These are phyloP conservation scores for Fusarium sp. DNA, from an alignment of 2,329 filamentous ascomycete species.

Conservation along the genomic window DNA sequence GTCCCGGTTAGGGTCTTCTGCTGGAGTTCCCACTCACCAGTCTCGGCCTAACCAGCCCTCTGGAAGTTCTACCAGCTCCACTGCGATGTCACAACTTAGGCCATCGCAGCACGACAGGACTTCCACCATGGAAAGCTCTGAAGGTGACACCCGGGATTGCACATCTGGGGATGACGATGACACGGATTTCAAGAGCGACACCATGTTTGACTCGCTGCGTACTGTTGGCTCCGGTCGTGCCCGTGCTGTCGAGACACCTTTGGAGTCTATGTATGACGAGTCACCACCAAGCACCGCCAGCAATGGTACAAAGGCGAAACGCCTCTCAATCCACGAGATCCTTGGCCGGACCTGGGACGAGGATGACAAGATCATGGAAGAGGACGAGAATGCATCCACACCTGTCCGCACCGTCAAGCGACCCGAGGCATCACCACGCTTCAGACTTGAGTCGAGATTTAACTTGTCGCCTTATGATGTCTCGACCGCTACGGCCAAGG, in stretches of 20 bases:
- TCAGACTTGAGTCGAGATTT: slow-evolving; percentile 50
- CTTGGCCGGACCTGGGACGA: slow-evolving; percentile 67
- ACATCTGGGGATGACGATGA: slow-evolving; percentile 81
- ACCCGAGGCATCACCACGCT: slow-evolving; percentile 46
- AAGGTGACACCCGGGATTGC: slow-evolving; percentile 74
- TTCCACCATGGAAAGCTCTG: slow-evolving; percentile 77
- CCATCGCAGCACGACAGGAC: slow-evolving; percentile 50
- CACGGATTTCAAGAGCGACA: slow-evolving; percentile 82
- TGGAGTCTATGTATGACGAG: slow-evolving; percentile 86
- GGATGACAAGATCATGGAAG: slow-evolving; percentile 70
- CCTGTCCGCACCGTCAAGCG: slow-evolving; percentile 59
- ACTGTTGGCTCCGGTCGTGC: slow-evolving; percentile 76
- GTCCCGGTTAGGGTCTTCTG: slow-evolving; percentile 60
- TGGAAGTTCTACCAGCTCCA: slow-evolving; percentile 58
- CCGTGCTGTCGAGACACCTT: slow-evolving; percentile 75
- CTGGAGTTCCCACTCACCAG: slow-evolving; percentile 53
- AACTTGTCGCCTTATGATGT: slow-evolving; percentile 51
- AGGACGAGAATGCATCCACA: slow-evolving; percentile 69
- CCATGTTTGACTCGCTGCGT: slow-evolving; percentile 80
- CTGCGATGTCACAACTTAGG: slow-evolving; percentile 56
- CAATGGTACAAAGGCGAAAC: slow-evolving; percentile 65
- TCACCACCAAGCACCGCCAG: slow-evolving; percentile 72
- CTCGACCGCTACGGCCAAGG: slow-evolving; percentile 51
- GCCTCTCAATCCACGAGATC: slow-evolving; percentile 70
- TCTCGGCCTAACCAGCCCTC: slow-evolving; percentile 58